Evolutionary conservation across 148 eudicot genomes (phyloP), one percentile per base, ranked within the genome.

Genomic region (Vaccinium macrocarpon): DNA sequence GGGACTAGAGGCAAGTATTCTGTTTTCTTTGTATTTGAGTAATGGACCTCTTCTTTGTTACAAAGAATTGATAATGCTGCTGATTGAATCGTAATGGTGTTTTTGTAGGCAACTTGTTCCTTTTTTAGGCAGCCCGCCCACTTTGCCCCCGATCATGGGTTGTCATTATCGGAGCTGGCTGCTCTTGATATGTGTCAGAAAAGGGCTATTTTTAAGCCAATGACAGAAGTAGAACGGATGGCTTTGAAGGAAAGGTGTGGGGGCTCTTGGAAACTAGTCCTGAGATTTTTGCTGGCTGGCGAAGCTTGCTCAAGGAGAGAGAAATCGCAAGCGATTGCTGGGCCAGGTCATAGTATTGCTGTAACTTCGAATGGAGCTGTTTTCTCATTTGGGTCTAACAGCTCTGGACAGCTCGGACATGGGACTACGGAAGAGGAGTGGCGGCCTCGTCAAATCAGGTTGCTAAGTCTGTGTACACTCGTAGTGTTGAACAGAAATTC

Each of bases 381-480:
- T 78, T 93, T 95, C 88, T 91, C 99, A 3, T 97, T 97, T 59
- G 99, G 99, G 64, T 93, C 94, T 15, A 97, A 95, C 87, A 91
- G 91, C 86, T 93, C 93, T 0, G 99, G 99, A 50, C 99, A 97
- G 88, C 94, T 97, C 18, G 99, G 99, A 6, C 98, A 97, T 81
- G 98, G 98, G 8, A 86, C 91, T 27, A 86, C 90, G 1, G 89
- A 89, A 51, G 99, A 93, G 88, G 95, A 93, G 80, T 87, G 85
- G 78, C 90, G 89, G 55, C 99, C 99, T 89, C 93, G 94, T 64
- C 89, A 86, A 73, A 97, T 97, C 89, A 95, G 97, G 99, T 97
- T 84, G 70, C 76, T 42, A 83, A 42, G 53, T 78, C 52, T 78
- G 6, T 78, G 14, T 51, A 14, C 52, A 6, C 8, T 27, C 8